Evolutionary conservation across 768 basidiomycete genomes (phyloP).

Genomic region (Suillus americanus): DNA sequence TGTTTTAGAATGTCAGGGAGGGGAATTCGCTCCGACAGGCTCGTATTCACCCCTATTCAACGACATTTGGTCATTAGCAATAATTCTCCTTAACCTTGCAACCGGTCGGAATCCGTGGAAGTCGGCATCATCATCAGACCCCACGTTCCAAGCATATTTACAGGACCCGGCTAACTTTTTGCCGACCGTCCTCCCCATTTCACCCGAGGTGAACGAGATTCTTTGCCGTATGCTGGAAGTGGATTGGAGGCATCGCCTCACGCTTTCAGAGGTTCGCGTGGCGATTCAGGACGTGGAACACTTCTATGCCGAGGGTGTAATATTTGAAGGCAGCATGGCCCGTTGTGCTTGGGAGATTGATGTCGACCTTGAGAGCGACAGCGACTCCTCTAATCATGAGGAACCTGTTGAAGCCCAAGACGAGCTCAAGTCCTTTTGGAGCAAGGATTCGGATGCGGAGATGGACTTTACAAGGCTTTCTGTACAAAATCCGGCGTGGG

Average conservation of each 20-base stretch:
- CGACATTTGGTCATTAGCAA: constrained; percentile 96
- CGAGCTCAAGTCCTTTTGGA: constrained; percentile 56
- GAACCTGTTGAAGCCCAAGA: constrained; percentile 38
- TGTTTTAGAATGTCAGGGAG: constrained; percentile 80
- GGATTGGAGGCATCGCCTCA: constrained; percentile 57
- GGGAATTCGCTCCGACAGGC: constrained; percentile 57
- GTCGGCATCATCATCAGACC: constrained; percentile 77
- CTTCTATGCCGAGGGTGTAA: constrained; percentile 73
- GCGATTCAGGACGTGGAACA: constrained; percentile 55
- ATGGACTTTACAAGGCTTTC: constrained; percentile 34
- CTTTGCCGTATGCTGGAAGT: constrained; percentile 72
- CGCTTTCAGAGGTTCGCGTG: constrained; percentile 49
- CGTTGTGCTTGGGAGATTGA: constrained; percentile 77
- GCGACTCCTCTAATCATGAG: constrained; percentile 52
- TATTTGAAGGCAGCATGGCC: constrained; percentile 82
- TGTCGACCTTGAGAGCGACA: constrained; percentile 62
- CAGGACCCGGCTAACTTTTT: constrained; percentile 77
- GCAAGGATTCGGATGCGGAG: constrained; percentile 45
- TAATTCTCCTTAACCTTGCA: constrained; percentile 93
- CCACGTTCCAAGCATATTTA: constrained; percentile 87
- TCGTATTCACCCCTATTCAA: constrained; percentile 86
- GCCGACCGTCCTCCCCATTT: constrained; percentile 82
- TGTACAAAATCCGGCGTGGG: constrained; percentile 30
- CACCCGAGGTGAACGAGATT: constrained; percentile 67
- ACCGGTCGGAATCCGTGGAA: constrained; percentile 98